Conservation (phyloP, 495 filamentous ascomycete genomes). For the Ascobolus immersus region DNA sequence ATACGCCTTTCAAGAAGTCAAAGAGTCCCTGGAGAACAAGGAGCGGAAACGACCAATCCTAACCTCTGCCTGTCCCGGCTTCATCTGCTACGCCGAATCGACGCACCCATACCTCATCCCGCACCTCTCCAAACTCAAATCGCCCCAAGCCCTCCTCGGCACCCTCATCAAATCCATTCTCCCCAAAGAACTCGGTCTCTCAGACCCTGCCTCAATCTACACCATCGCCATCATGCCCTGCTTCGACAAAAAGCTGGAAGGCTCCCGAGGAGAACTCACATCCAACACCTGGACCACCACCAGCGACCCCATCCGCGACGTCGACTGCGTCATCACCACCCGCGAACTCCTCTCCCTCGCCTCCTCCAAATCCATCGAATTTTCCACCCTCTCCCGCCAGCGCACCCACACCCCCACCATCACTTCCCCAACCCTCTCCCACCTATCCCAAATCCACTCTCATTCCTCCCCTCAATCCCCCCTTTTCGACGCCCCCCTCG, state of each 20-base stretch:
- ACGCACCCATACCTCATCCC: conserved; percentile 81
- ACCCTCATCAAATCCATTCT: conserved; percentile 69
- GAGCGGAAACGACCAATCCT: conserved; percentile 37
- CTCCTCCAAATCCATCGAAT: conserved; percentile 44
- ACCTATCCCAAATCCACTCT: conserved; percentile 38
- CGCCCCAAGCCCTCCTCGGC: conserved; percentile 73
- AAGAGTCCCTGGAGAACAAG: background rate
- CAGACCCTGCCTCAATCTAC: conserved; percentile 80
- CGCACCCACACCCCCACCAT: conserved; percentile 23
- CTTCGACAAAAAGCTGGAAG: conserved; percentile 97
- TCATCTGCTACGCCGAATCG: conserved; percentile 97
- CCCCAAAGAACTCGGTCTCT: conserved; percentile 40
- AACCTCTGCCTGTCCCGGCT: conserved; percentile 79
- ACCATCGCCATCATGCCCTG: conserved; percentile 91
- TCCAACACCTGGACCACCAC: conserved; percentile 38
- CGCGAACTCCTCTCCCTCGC: conserved; percentile 78
- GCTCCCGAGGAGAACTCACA: conserved; percentile 76
- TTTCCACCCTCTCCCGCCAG: conserved; percentile 33
- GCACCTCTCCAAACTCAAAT: conserved; percentile 75
- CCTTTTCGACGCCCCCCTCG: conserved; percentile 29
- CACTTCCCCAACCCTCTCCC: conserved; percentile 10
- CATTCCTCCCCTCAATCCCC: conserved; percentile 9
- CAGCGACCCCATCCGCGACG: conserved; percentile 37
- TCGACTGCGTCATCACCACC: conserved; percentile 91
- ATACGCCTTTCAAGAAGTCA: conserved; percentile 70